Conservation (phyloP, 352 stramenopile species). For the Phytophthora pseudosyringae region DNA sequence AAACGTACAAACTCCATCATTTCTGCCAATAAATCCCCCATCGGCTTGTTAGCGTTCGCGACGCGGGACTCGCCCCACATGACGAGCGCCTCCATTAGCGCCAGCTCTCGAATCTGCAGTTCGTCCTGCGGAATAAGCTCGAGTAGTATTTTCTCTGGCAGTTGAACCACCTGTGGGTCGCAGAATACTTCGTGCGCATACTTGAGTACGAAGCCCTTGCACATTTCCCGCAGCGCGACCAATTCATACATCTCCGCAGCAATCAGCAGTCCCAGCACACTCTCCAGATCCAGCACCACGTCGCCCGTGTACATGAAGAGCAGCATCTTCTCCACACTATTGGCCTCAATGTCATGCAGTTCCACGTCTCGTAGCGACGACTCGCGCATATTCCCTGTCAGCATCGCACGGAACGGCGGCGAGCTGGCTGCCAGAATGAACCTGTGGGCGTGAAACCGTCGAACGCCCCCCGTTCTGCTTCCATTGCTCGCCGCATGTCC, state of each 20-base stretch:
- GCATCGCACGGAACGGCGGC: slow-evolving; percentile 83
- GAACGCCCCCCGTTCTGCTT: slow-evolving; percentile 7
- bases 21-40: slow-evolving; percentile 69
- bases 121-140: slow-evolving; percentile 85
- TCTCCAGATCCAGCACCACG: slow-evolving; percentile 75
- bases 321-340: slow-evolving; percentile 83
- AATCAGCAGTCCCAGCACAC: slow-evolving; percentile 76
- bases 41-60: slow-evolving; percentile 42
- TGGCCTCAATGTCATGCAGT: slow-evolving; percentile 65
- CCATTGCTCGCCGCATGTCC: slow-evolving; percentile 6
- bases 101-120: slow-evolving; percentile 84
- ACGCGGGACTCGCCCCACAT: slow-evolving; percentile 82
- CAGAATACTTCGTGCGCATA: slow-evolving; percentile 86
- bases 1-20: slow-evolving; percentile 88
- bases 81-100: slow-evolving; percentile 80
- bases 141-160: slow-evolving; percentile 84
- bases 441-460: slow-evolving; percentile 69
- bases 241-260: slow-evolving; percentile 88
- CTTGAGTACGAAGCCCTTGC: slow-evolving; percentile 83
- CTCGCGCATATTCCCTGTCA: slow-evolving; percentile 84
- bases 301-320: slow-evolving; percentile 89
- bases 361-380: slow-evolving; percentile 73
- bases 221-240: slow-evolving; percentile 77
- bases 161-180: slow-evolving; percentile 70
- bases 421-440: slow-evolving; percentile 89